Base-by-base conservation (phyloP, 2,329 filamentous ascomycete genomes). In the Tolypocladium inflatum region DNA sequence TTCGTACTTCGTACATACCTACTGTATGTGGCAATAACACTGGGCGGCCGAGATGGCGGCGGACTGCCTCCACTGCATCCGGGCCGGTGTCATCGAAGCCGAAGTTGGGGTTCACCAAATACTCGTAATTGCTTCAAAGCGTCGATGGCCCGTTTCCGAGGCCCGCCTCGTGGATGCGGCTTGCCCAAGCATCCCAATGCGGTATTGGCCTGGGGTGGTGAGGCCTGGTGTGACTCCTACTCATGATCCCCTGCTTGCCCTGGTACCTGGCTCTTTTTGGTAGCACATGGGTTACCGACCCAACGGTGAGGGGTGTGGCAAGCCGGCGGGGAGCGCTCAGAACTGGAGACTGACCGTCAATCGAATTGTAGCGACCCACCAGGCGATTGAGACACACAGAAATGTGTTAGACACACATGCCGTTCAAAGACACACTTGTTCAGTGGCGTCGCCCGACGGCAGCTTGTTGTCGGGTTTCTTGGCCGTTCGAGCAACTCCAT, bases 361-460 rank as follows among this genome's bases (percentile, higher is more conserved):
- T 51, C 26, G 48, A 51, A n/a, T 1, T n/a, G 26, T 9, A 51
- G 48, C 26, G 48, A 30, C 30, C 19, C 48, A 8, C 30, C 17
- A 30, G 48, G 48, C 30, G 17, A 15, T 41, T 41, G 39, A 41
- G 39, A 41, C 37, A 38, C 37, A 42, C 35, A 37, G 35, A 37
- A 37, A 37, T 37, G 35, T 37, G 11, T 37, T 37, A 15, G 55
- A 58, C 59, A 55, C 43, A 55, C 55, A 53, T 55, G 57, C 55
- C 55, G 54, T 35, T 37, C 23, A 56, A 42, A 55, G 51, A 57
- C 57, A 58, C 19, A n/a, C 53, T 33, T 48, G 23, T 23, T 30
- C 10, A 7, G 6, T 9, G 26, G 8, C 30, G 45, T 33, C 45
- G 43, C 23, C 23, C 15, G 45, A 33, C 45, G 26, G 17, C 30